Evolutionary conservation across 805 yeast species (phyloP), one percentile per base, ranked within the genome.

Genomic region (Zygotorulaspora chibaensis): DNA sequence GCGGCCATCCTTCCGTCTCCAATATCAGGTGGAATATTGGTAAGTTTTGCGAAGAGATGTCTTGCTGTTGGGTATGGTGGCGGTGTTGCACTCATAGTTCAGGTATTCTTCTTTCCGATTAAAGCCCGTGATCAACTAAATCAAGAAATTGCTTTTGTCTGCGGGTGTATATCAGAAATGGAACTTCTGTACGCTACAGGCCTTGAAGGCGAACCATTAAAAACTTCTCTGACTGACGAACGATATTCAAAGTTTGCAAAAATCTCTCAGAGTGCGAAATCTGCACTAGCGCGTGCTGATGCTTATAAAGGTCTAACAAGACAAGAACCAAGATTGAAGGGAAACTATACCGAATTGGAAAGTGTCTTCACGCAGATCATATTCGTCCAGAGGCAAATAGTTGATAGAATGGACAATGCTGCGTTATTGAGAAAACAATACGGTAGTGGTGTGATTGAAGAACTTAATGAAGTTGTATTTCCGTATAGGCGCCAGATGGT

Each of bases 1-100:
- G 73, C 79, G 0, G 62, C 79, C 2, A 63, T 65, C 2, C 42
- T 69, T 1, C 78, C 77, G 1, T 60, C 70, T 5, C 52, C 55
- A 1, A 55, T 63, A 23, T 54, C 53, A 2, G 73, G 76, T 5
- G 63, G 73, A 0, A 75, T 76, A 42, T 47, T 66, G 18, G 59
- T 58, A 8, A 74, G 71, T 53, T 76, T 73, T 55, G 78, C 73
- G 2, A 76, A 75, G 47, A 62, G 81, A 52, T 73, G 77, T 54
- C 47, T 76, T 6, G 76, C 80, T 0, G 73, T 75, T 59, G 67
- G 75, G 2, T 69, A 75, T 50, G 81, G 81, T 42, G 78, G 79
- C 18, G 68, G 66, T 3, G 67, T 71, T 7, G 78, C 80, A 0
- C 45, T 75, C 38, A 33, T 73, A 8, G 75, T 75, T 11, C 80